These are phyloP conservation scores for Hymenoscyphus occultus DNA, from an alignment of 2,329 filamentous ascomycete species.

Conservation along the genomic window DNA sequence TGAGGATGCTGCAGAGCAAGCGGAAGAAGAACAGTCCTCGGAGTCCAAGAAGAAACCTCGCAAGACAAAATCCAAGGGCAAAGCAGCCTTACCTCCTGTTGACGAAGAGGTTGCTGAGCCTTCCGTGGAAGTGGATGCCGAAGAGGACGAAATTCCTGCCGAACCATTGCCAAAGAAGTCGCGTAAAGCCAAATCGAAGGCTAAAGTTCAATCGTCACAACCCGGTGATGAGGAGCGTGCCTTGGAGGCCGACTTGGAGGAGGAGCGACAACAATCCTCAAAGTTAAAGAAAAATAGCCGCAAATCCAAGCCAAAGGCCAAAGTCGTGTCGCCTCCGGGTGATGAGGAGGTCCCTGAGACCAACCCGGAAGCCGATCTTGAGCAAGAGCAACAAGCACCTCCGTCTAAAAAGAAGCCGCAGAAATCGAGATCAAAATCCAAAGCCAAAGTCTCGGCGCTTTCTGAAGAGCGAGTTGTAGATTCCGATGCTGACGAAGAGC, in stretches of 20 bases:
- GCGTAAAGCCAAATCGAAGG: background rate
- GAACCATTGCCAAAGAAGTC: background rate
- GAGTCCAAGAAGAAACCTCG: conserved; percentile 3
- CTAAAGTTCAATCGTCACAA: background rate
- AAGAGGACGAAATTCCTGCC: background rate
- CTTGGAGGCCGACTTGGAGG: background rate
- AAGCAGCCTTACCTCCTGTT: background rate
- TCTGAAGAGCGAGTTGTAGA: conserved; percentile 1
- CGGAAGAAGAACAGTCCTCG: background rate
- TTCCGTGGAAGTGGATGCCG: background rate
- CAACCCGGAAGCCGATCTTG: background rate
- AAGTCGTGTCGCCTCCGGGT: background rate
- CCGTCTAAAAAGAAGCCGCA: background rate
- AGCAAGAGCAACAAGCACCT: background rate
- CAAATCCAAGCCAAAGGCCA: background rate
- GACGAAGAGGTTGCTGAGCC: background rate
- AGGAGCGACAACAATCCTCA: background rate
- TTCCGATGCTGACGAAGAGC: background rate
- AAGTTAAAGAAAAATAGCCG: background rate
- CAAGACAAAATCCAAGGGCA: background rate
- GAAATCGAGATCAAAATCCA: background rate
- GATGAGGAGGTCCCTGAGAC: background rate
- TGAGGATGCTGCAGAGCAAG: background rate
- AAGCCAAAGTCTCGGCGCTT: background rate
- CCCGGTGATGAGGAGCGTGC: background rate